phyloP scores from a whole-genome alignment of 805 yeast genomes.

The Candida suzukii region DNA sequence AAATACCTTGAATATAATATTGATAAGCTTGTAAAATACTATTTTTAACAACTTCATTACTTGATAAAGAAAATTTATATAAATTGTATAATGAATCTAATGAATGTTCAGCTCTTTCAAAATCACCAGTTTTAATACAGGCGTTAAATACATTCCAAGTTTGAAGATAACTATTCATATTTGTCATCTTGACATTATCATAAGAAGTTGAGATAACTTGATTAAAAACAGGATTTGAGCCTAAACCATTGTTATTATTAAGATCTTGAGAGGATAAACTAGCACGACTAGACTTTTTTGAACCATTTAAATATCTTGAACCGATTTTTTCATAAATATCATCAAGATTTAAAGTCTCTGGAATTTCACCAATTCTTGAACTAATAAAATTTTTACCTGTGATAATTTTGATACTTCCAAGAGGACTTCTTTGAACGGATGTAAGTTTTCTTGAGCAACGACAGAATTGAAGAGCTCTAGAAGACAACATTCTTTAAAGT shows the following conservation, averaged over 20 bases:
- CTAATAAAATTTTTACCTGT: neutral
- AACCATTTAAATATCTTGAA: neutral
- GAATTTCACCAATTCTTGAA: neutral
- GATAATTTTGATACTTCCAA: too few species aligned
- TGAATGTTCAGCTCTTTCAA: slow-evolving; percentile 63
- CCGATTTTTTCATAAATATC: neutral
- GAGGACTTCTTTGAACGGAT: neutral
- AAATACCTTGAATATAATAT: slow-evolving; percentile 19
- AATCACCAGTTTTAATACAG: slow-evolving; percentile 58
- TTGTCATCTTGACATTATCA: neutral
- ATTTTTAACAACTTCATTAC: too few species aligned
- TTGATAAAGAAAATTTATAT: neutral
- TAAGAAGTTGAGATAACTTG: neutral
- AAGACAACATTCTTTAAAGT: too few species aligned
- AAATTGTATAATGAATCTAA: slow-evolving; percentile 40
- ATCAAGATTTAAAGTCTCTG: neutral
- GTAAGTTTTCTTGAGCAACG: too few species aligned
- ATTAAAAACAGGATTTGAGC: neutral
- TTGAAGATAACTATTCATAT: slow-evolving; percentile 10
- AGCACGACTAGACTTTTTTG: too few species aligned
- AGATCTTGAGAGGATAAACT: neutral
- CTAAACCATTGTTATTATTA: neutral
- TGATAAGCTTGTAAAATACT: too few species aligned
- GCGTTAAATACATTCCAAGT: slow-evolving; percentile 74
- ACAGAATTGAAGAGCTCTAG: too few species aligned